These are phyloP conservation scores for Candida orba DNA, from an alignment of 805 yeast species.

Conservation along the genomic window DNA sequence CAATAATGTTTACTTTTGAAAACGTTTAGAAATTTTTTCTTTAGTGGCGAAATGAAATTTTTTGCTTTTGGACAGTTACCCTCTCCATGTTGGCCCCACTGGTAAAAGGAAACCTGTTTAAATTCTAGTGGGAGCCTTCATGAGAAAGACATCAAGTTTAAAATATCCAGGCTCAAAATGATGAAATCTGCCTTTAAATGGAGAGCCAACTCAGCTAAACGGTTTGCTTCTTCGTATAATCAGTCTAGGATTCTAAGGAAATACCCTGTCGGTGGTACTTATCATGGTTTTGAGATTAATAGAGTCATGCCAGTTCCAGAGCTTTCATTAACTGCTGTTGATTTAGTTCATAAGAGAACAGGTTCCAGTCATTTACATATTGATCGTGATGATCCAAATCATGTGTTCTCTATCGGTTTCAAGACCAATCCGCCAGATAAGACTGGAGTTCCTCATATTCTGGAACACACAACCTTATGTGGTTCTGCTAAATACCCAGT, in stretches of 20 bases:
- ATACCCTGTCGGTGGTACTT: constrained; percentile 55
- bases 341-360: constrained; percentile 55
- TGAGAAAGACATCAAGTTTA: not conserved
- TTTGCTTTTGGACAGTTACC: too few species aligned
- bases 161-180: not conserved
- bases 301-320: constrained; percentile 72
- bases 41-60: not conserved
- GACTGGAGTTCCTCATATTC: constrained; percentile 94
- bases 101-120: too few species aligned
- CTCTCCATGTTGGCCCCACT: too few species aligned
- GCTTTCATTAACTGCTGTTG: constrained; percentile 72
- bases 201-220: constrained; percentile 6
- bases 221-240: constrained; percentile 21
- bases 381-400: constrained; percentile 74
- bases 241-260: constrained; percentile 33
- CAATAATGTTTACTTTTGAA: not conserved
- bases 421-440: constrained; percentile 91
- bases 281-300: constrained; percentile 63
- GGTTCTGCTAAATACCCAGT: constrained; percentile 91
- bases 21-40: not conserved
- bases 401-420: constrained; percentile 83
- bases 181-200: constrained; percentile 5
- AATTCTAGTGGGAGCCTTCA: not conserved
- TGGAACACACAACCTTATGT: constrained; percentile 94
- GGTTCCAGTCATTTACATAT: constrained; percentile 83